Percentiles rank a stretch among this genome's conserved stretches.
Conservation (phyloP, 2,329 filamentous ascomycete species). For the Sclerotinia glacialis region DNA sequence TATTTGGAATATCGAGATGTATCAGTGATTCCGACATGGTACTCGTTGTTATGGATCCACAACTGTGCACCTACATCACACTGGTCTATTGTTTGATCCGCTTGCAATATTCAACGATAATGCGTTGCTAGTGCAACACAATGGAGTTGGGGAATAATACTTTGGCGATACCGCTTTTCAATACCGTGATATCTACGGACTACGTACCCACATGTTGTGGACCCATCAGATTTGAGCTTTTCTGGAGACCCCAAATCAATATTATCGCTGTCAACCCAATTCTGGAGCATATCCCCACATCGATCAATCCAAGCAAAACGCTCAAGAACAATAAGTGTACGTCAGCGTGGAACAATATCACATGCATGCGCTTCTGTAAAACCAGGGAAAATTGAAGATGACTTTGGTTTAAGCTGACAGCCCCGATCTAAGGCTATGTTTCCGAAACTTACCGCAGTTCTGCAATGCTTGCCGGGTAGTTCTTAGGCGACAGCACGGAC, state of each 20-base stretch:
- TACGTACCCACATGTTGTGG: background rate
- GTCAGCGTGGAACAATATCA: slow-evolving; percentile 4
- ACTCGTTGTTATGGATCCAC: background rate
- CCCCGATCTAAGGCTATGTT: background rate
- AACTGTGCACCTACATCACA: background rate
- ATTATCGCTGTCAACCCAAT: background rate
- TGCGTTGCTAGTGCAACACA: background rate
- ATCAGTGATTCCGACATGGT: background rate
- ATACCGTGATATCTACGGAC: background rate
- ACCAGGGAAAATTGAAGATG: background rate
- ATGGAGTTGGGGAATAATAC: background rate
- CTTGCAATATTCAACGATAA: background rate
- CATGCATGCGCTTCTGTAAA: slow-evolving; percentile 2
- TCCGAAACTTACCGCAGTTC: background rate
- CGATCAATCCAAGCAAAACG: background rate
- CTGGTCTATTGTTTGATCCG: background rate
- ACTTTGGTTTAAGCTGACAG: background rate
- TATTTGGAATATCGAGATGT: background rate
- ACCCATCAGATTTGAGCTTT: background rate
- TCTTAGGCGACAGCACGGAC: background rate
- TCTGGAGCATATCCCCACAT: slow-evolving; percentile 5
- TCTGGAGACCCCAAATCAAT: slow-evolving; percentile 16
- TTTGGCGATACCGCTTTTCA: background rate
- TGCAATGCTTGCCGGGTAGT: background rate
- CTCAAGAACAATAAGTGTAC: background rate